These are phyloP conservation scores for Dactylorhiza incarnata DNA, from an alignment of 106 monocot species.

Conservation along the genomic window DNA sequence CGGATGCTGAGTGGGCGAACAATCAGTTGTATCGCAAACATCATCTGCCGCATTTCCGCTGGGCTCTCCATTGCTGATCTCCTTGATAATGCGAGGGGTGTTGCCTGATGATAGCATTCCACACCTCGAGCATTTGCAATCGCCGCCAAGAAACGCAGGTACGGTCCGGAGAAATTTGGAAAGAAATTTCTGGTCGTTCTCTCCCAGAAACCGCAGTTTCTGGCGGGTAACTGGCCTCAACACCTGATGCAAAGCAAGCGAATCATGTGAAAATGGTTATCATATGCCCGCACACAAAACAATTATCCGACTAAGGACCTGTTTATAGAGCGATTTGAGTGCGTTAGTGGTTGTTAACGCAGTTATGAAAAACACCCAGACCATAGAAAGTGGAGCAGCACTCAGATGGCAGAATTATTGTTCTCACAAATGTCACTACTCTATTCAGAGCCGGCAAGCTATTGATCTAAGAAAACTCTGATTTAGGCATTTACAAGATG, in stretches of 20 bases:
- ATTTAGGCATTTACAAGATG: no score
- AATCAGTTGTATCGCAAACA: slow-evolving; percentile 1
- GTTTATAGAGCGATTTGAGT: no score
- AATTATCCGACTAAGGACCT: no score
- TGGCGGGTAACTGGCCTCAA: slow-evolving; percentile 51
- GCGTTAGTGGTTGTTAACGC: no score
- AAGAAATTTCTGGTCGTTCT: slow-evolving; percentile 37
- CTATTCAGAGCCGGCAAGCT: no score
- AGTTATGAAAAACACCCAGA: no score
- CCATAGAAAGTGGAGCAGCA: no score
- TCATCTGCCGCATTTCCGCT: not conserved
- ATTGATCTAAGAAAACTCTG: no score
- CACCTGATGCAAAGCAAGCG: slow-evolving; percentile 18
- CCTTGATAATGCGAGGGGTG: not conserved
- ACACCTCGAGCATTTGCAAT: slow-evolving; percentile 53
- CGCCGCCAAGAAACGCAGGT: slow-evolving; percentile 49
- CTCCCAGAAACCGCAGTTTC: slow-evolving; percentile 51
- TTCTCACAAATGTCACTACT: no score
- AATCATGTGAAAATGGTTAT: no score
- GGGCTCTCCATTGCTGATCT: slow-evolving; percentile 12
- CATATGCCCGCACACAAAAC: no score
- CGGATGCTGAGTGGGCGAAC: slow-evolving; percentile 10
- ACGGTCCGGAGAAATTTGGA: slow-evolving; percentile 37
- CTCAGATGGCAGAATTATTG: no score
- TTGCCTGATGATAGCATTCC: slow-evolving; percentile 14